These are phyloP conservation scores for Vanilla planifolia DNA, from an alignment of 106 monocot genomes.

Conservation along the genomic window DNA sequence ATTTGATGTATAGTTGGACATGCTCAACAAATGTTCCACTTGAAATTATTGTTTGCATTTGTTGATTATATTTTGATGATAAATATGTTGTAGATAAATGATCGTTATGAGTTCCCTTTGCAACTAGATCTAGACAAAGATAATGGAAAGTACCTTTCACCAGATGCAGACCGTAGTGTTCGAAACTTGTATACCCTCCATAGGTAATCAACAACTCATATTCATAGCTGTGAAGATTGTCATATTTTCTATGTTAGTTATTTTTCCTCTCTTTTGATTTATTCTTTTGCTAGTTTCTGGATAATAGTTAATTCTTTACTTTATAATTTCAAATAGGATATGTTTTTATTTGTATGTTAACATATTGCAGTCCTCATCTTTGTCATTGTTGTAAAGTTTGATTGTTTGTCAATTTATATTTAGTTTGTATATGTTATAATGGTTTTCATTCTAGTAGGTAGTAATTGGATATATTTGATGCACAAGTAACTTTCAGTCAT, in stretches of 20 bases:
- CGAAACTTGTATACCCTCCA: constrained; percentile 83
- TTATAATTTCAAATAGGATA: background rate
- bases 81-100: constrained; percentile 68
- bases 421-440: no score
- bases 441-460: no score
- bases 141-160: constrained; percentile 83
- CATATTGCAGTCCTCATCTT: background rate
- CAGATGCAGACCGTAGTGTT: constrained; percentile 72
- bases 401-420: no score
- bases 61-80: background rate
- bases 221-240: background rate
- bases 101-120: constrained; percentile 84
- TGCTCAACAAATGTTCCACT: background rate
- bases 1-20: background rate
- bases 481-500: background rate
- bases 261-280: background rate
- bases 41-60: background rate
- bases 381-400: background rate
- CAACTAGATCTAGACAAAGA: constrained; percentile 84
- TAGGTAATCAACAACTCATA: constrained; percentile 29
- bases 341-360: background rate
- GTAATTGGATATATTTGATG: background rate
- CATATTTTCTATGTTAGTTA: background rate
- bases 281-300: background rate
- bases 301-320: background rate